phyloP scores from a whole-genome alignment of 1,139 yeast genomes.

The Yamadazyma dendronema region DNA sequence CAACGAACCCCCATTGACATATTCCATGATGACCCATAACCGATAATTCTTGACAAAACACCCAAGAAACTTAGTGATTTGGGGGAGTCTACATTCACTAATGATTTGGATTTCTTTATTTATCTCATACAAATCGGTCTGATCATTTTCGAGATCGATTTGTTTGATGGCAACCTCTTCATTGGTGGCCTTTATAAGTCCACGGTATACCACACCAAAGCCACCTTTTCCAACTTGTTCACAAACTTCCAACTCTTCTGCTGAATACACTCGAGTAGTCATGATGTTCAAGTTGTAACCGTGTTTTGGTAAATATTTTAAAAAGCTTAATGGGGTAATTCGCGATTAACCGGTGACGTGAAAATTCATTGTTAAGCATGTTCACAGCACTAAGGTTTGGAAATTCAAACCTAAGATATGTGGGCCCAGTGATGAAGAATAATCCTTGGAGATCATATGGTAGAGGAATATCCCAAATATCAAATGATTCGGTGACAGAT shows the following conservation, averaged over 20 bases:
- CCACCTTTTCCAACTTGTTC: conserved; percentile 88
- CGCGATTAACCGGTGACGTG: background rate
- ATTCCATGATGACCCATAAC: conserved; percentile 87
- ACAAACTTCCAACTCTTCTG: conserved; percentile 51
- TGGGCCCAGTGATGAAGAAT: too few species aligned
- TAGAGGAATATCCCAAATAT: conserved; percentile 4
- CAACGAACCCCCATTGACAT: conserved; percentile 80
- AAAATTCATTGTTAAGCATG: background rate
- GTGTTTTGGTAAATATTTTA: background rate
- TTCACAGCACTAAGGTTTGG: too few species aligned
- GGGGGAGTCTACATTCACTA: conserved; percentile 67
- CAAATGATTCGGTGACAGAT: conserved; percentile 19
- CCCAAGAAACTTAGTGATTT: conserved; percentile 75
- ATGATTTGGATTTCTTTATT: conserved; percentile 77
- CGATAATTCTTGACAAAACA: conserved; percentile 78
- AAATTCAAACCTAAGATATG: too few species aligned
- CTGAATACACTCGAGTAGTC: conserved; percentile 24
- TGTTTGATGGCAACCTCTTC: conserved; percentile 65
- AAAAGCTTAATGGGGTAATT: background rate
- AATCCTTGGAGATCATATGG: too few species aligned
- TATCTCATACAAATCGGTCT: conserved; percentile 73
- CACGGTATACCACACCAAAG: conserved; percentile 83
- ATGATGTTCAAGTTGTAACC: background rate
- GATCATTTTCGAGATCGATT: conserved; percentile 76
- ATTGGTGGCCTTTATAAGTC: conserved; percentile 51